These are phyloP conservation scores for Candida loeiensis DNA, from an alignment of 805 yeast species.

Conservation along the genomic window DNA sequence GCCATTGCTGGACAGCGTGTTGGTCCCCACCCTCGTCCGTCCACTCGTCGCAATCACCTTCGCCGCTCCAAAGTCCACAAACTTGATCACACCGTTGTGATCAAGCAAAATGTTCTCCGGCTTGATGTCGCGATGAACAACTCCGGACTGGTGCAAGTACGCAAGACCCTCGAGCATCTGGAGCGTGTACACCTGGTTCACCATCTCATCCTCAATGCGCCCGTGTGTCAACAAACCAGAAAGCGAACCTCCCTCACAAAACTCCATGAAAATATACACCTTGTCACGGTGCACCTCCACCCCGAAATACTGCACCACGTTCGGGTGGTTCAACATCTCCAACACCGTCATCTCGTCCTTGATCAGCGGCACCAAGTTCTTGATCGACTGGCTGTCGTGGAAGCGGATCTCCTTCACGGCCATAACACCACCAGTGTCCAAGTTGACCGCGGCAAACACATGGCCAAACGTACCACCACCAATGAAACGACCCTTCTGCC, in stretches of 20 bases:
- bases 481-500: conserved; percentile 93
- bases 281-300: conserved; percentile 96
- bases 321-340: conserved; percentile 94
- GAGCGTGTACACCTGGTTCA: conserved; percentile 82
- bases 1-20: conserved; percentile 3
- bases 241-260: conserved; percentile 92
- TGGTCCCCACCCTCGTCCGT: conserved; percentile 26
- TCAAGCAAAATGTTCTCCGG: conserved; percentile 91
- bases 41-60: conserved; percentile 74
- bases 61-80: conserved; percentile 97
- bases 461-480: conserved; percentile 97
- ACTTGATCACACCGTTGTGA: conserved; percentile 88
- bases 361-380: conserved; percentile 80
- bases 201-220: conserved; percentile 90
- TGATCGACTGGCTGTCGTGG: conserved; percentile 82
- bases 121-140: conserved; percentile 95
- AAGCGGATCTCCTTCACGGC: conserved; percentile 95
- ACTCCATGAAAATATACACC: conserved; percentile 96
- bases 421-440: conserved; percentile 93
- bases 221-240: conserved; percentile 86
- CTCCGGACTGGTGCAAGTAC: conserved; percentile 88
- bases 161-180: conserved; percentile 96
- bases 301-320: conserved; percentile 93
- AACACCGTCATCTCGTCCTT: conserved; percentile 96
- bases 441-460: conserved; percentile 86